Percentiles rank a stretch among this genome's conserved stretches.
Evolutionary conservation across 768 basidiomycete species (phyloP).

Genomic region (Boletus speciosus): DNA sequence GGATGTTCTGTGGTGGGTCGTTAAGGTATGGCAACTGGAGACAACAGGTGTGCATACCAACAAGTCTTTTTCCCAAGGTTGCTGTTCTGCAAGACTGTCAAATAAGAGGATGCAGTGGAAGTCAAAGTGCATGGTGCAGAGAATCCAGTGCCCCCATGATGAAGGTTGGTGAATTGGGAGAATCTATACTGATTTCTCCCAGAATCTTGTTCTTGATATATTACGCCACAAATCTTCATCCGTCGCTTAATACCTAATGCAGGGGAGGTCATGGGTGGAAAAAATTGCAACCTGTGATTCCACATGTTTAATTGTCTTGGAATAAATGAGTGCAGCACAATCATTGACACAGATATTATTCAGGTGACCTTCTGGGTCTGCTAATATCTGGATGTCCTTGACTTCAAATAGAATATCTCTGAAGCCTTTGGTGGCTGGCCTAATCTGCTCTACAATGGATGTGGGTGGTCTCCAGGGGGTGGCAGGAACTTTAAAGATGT

Average conservation of each 20-base stretch:
- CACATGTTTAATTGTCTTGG: not conserved
- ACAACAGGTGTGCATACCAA: not conserved
- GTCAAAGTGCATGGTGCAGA: not conserved
- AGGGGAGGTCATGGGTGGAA: not conserved
- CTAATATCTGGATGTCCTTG: not conserved
- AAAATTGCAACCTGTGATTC: conserved; percentile 3
- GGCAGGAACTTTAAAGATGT: not conserved
- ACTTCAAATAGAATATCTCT: not conserved
- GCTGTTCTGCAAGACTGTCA: not conserved
- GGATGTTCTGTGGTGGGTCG: too few species aligned
- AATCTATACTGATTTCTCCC: conserved; percentile 32
- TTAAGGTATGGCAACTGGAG: not conserved
- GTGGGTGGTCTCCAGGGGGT: not conserved
- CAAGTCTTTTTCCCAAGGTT: too few species aligned
- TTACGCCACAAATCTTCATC: conserved; percentile 25
- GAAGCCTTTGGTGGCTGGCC: not conserved
- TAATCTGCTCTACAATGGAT: not conserved
- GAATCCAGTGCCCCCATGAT: not conserved
- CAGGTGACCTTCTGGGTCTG: not conserved
- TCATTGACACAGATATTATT: conserved; percentile 14
- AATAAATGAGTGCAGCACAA: conserved; percentile 5
- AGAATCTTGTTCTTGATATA: conserved; percentile 19
- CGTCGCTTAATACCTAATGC: not conserved
- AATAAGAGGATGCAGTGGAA: not conserved
- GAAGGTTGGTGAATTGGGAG: not conserved